These are phyloP conservation scores for Coniochaeta sp. DNA, from an alignment of 2,329 filamentous ascomycete species.

Conservation along the genomic window DNA sequence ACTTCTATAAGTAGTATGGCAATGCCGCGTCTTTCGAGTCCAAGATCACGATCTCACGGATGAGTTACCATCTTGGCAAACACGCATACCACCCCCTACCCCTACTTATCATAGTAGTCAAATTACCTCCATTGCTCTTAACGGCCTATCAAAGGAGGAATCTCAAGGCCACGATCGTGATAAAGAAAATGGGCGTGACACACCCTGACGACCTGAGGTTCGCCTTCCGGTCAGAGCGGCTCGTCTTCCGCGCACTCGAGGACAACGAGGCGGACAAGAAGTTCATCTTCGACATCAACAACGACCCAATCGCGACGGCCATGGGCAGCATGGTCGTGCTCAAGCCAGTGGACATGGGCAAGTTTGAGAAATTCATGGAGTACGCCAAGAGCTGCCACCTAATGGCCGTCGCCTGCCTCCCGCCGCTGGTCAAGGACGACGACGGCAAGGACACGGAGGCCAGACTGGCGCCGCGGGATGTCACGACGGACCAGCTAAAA, in stretches of 20 bases:
- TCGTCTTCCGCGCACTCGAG: constrained; percentile 17
- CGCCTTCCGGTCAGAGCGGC: constrained; percentile 15
- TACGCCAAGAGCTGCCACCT: constrained; percentile 7
- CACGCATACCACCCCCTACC: too few species aligned
- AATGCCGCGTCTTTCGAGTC: too few species aligned
- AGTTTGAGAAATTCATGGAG: constrained; percentile 8
- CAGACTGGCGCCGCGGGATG: background rate
- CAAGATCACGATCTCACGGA: too few species aligned
- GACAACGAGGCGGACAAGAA: constrained; percentile 13
- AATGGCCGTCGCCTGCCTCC: constrained; percentile 14
- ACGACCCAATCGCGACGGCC: constrained; percentile 11
- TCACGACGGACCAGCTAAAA: background rate
- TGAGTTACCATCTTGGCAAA: too few species aligned
- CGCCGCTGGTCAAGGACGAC: constrained; percentile 1
- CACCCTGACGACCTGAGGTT: constrained; percentile 4
- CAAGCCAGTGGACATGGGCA: constrained; percentile 7
- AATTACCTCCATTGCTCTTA: too few species aligned
- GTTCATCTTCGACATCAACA: constrained; percentile 11
- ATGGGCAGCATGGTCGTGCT: constrained; percentile 4
- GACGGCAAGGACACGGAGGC: background rate
- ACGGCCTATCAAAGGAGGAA: background rate
- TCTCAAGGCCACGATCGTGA: background rate
- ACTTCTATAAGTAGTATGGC: too few species aligned
- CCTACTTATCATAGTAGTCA: too few species aligned
- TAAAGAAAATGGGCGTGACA: background rate